Evolutionary conservation across 164 flowering plant genomes (phyloP), one percentile per base, ranked within the genome.

Genomic region (Amborella trichopoda): DNA sequence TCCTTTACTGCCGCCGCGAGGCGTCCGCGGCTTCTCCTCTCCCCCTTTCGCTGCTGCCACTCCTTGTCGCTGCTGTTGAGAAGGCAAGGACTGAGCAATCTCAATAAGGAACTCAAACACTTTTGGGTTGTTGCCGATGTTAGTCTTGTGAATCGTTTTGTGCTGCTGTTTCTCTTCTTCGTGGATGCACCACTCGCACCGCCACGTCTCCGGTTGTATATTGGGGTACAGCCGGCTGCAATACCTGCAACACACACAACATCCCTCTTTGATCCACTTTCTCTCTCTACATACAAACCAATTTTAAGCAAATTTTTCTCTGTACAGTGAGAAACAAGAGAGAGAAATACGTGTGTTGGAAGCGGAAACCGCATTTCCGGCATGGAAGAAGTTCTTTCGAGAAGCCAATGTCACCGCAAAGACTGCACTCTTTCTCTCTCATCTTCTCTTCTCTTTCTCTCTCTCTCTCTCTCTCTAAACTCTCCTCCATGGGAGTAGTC

Each of bases 121-220:
- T 12, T 21, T 28, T 12, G 27, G 33, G 19, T 22, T 40, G 38
- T 19, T 28, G 5, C 43, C 17, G n/a, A n/a, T n/a, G n/a, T n/a
- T n/a, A n/a, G n/a, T n/a, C n/a, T n/a, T n/a, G n/a, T n/a, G n/a
- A n/a, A n/a, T n/a, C n/a, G n/a, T n/a, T n/a, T n/a, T n/a, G n/a
- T n/a, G 17, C n/a, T 49, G 23, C n/a, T 17, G 44, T 26, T 38
- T 37, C 47, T 52, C 26, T 18, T 49, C 40, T 11, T 52, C 56
- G 47, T 42, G 30, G 17, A 52, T 9, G 40, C 56, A 52, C 56
- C 56, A 52, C 56, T 52, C 56, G 48, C 56, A 52, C 16, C 46
- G 47, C 56, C 56, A 52, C 16, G 48, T 52, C n/a, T 28, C 38
- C 48, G 32, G 42, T 40, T 52, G 48, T 30, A 42, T 52, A 16